These are phyloP conservation scores for Candida tallmaniae DNA, from an alignment of 805 yeast species.

Conservation along the genomic window DNA sequence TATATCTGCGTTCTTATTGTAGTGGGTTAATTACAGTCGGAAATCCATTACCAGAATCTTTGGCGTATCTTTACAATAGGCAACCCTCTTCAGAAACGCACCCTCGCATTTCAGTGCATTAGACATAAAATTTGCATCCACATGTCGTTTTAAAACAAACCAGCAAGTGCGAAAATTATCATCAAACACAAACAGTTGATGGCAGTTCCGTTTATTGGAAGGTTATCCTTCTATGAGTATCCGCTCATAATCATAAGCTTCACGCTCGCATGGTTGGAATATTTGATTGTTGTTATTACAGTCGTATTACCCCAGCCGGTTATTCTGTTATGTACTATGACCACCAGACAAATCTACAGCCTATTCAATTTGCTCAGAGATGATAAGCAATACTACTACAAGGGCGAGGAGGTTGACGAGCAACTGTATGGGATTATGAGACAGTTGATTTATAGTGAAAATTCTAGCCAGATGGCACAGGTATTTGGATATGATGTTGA, in stretches of 20 bases:
- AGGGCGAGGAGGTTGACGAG: conserved; percentile 14
- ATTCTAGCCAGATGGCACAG: conserved; percentile 61
- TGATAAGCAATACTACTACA: conserved; percentile 19
- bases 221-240: conserved; percentile 48
- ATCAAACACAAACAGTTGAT: conserved; percentile 10
- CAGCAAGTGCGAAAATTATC: conserved; percentile 1
- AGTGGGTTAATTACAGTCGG: too few relatives aligned
- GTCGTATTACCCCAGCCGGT: conserved; percentile 41
- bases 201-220: conserved; percentile 41
- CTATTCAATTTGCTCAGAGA: conserved; percentile 7
- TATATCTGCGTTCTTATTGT: too few relatives aligned
- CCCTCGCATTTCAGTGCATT: too few relatives aligned
- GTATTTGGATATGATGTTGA: conserved; percentile 69
- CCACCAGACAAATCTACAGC: conserved; percentile 22
- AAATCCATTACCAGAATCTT: too few relatives aligned
- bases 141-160: too few relatives aligned
- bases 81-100: too few relatives aligned
- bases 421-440: conserved; percentile 27
- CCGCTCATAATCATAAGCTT: conserved; percentile 42
- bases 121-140: too few relatives aligned
- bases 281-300: conserved; percentile 41
- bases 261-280: conserved; percentile 47
- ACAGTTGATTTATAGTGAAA: conserved; percentile 41
- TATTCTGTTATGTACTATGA: conserved; percentile 31
- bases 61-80: too few relatives aligned